These are phyloP conservation scores for Emergomyces africanus DNA, from an alignment of 2,329 filamentous ascomycete genomes.

Conservation along the genomic window DNA sequence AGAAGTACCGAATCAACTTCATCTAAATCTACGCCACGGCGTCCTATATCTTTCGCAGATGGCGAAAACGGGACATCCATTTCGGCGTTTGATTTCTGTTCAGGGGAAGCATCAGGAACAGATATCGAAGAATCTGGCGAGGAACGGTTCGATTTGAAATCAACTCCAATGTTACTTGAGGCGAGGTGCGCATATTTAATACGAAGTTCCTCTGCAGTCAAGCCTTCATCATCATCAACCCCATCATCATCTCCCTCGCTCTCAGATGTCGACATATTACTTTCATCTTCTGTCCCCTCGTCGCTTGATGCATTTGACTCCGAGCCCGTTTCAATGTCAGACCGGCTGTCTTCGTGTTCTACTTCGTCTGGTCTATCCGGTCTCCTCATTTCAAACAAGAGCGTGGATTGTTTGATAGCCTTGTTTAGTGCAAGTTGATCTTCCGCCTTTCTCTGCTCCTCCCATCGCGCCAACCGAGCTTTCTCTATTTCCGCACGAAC, in stretches of 20 bases:
- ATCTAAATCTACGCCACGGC: conserved; percentile 16
- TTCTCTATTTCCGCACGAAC: conserved; percentile 47
- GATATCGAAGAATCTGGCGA: neutral
- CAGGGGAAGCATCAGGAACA: neutral
- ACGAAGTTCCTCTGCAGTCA: conserved; percentile 36
- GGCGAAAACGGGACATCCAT: neutral
- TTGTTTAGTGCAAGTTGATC: conserved; percentile 42
- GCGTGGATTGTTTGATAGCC: conserved; percentile 40
- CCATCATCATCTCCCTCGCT: conserved; percentile 28
- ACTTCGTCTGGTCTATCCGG: conserved; percentile 32
- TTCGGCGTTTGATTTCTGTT: neutral
- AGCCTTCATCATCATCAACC: conserved; percentile 30
- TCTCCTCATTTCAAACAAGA: conserved; percentile 35
- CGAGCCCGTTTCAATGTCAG: conserved; percentile 48
- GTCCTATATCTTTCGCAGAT: neutral
- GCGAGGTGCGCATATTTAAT: conserved; percentile 35
- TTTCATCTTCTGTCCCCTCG: conserved; percentile 40
- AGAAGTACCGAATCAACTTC: conserved; percentile 33
- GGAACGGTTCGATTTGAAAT: neutral
- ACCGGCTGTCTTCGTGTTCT: conserved; percentile 47
- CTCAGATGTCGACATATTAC: conserved; percentile 37
- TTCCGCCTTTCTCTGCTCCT: conserved; percentile 40
- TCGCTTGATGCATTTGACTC: conserved; percentile 58
- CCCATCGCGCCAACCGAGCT: conserved; percentile 43
- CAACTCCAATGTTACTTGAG: conserved; percentile 11